Evolutionary conservation across 768 basidiomycete species (phyloP).

Genomic region (Amanita rimosa): DNA sequence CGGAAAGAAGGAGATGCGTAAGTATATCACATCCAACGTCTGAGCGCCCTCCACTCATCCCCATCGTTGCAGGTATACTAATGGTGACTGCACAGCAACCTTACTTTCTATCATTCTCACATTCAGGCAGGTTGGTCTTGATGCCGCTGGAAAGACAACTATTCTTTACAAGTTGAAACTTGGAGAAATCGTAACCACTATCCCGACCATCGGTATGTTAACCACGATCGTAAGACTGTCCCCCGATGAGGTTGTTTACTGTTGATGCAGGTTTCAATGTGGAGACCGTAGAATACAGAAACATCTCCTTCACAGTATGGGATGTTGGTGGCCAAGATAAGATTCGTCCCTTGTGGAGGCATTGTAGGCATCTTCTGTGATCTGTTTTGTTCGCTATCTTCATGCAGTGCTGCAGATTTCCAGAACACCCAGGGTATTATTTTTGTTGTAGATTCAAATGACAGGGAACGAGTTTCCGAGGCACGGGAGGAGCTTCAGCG

Average conservation of each 20-base stretch:
- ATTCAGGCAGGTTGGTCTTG: slow-evolving; percentile 78
- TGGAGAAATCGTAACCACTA: slow-evolving; percentile 99
- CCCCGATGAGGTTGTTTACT: slow-evolving; percentile 12
- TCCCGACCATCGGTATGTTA: slow-evolving; percentile 93
- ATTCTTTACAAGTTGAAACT: slow-evolving; percentile 99
- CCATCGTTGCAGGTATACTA: slow-evolving; percentile 68
- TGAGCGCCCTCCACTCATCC: slow-evolving; percentile 18
- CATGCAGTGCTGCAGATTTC: slow-evolving; percentile 62
- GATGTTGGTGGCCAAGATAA: slow-evolving; percentile 99
- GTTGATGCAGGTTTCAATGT: slow-evolving; percentile 87
- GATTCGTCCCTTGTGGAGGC: slow-evolving; percentile 99
- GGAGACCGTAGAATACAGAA: slow-evolving; percentile 99
- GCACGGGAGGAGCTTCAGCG: slow-evolving; percentile 98
- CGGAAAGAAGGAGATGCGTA: slow-evolving; percentile 99
- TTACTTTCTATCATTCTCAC: slow-evolving; percentile 11
- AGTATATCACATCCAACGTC: slow-evolving; percentile 24
- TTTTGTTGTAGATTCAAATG: slow-evolving; percentile 99
- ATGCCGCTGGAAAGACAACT: slow-evolving; percentile 97
- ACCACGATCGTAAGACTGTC: slow-evolving; percentile 3
- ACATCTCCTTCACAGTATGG: slow-evolving; percentile 99
- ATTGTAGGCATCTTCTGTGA: slow-evolving; percentile 59
- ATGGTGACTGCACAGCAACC: slow-evolving; percentile 47
- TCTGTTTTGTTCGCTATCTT: slow-evolving; percentile 11
- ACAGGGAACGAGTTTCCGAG: slow-evolving; percentile 98
- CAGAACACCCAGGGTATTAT: slow-evolving; percentile 99